Evolutionary conservation across 2,329 filamentous ascomycete genomes (phyloP).

Genomic region (Rhynchosporium graminicola): DNA sequence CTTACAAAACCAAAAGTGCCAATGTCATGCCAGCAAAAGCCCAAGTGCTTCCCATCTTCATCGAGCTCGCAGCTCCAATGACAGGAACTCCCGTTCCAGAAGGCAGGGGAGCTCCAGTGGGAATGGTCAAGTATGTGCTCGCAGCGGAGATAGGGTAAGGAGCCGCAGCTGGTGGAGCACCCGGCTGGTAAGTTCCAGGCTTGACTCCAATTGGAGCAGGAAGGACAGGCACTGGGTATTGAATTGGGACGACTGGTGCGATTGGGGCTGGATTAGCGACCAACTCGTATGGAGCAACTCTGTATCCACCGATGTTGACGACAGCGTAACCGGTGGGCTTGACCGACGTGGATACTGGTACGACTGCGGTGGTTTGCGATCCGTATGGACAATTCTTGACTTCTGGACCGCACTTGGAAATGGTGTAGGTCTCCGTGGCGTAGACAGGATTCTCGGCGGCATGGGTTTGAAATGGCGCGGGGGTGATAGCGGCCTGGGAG

Average conservation of each 20-base stretch:
- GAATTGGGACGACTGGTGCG: conserved; percentile 8
- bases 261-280: conserved; percentile 7
- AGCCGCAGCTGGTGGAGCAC: conserved; percentile 1
- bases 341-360: conserved; percentile 5
- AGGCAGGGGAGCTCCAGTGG: not conserved
- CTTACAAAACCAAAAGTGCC: conserved; percentile 1
- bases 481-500: conserved; percentile 1
- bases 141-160: not conserved
- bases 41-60: conserved; percentile 1
- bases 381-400: conserved; percentile 22
- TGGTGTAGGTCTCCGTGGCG: conserved; percentile 15
- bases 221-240: conserved; percentile 9
- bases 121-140: not conserved
- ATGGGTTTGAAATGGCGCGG: not conserved
- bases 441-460: conserved; percentile 11
- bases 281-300: conserved; percentile 8
- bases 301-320: not conserved
- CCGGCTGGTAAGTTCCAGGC: conserved; percentile 8
- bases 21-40: not conserved
- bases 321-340: not conserved
- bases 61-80: conserved; percentile 1
- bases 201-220: conserved; percentile 10
- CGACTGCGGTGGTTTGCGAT: conserved; percentile 11
- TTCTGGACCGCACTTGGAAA: conserved; percentile 13
- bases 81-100: not conserved